phyloP scores from a whole-genome alignment of 2,329 filamentous ascomycete genomes.

The Xylariaceae sp. region DNA sequence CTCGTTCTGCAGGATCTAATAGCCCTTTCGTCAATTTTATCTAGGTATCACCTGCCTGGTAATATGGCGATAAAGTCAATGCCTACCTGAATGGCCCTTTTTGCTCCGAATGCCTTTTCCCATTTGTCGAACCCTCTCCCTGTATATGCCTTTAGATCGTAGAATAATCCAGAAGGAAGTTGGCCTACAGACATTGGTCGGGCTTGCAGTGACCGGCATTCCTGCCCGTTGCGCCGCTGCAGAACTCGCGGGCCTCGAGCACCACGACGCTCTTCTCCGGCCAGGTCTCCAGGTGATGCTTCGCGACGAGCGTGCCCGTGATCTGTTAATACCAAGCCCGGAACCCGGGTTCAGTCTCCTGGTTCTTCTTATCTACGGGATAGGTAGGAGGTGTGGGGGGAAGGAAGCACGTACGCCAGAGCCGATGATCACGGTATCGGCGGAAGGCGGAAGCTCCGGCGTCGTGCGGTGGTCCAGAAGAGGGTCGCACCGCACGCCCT shows the following conservation, averaged over 20 bases:
- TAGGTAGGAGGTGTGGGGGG: background rate
- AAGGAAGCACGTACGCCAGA: conserved; percentile 1
- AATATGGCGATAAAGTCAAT: background rate
- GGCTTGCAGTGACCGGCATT: conserved; percentile 17
- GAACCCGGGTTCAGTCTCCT: background rate
- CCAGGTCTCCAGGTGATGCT: conserved; percentile 14
- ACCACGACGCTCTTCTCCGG: conserved; percentile 20
- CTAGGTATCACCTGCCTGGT: background rate
- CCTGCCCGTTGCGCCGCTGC: conserved; percentile 17
- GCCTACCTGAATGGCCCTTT: conserved; percentile 6
- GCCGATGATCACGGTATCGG: conserved; percentile 7
- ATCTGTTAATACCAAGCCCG: conserved; percentile 9
- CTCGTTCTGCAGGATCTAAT: conserved; percentile 16
- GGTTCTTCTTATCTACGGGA: background rate
- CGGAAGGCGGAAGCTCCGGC: background rate
- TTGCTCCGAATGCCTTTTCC: conserved; percentile 1
- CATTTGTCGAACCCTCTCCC: conserved; percentile 9
- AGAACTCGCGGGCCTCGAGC: conserved; percentile 22
- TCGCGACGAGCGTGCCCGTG: conserved; percentile 16
- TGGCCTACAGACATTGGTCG: conserved; percentile 8
- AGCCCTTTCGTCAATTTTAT: background rate
- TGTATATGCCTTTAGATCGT: background rate
- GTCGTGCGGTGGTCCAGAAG: conserved; percentile 8
- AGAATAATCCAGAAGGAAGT: background rate
- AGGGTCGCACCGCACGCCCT: conserved; percentile 4